Evolutionary conservation across 331 rosid genomes (phyloP).

Genomic region (Saraca asoca): DNA sequence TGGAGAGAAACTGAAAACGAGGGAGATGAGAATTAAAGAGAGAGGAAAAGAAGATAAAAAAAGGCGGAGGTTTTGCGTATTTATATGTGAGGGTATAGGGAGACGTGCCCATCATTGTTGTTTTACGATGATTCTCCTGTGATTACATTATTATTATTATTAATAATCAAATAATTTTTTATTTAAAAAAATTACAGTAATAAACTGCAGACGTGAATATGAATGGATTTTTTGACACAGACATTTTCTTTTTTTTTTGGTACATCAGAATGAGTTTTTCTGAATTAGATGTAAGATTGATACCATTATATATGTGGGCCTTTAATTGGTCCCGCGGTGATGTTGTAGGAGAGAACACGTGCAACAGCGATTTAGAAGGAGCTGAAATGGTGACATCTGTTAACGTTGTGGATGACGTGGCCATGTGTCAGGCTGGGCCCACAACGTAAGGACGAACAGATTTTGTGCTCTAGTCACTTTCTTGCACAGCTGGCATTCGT

Average conservation of each 20-base stretch:
- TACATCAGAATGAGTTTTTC: too few relatives aligned
- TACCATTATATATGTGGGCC: too few relatives aligned
- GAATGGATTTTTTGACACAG: too few relatives aligned
- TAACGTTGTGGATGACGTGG: not conserved
- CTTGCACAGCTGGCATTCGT: conserved; percentile 28
- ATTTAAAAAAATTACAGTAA: not conserved
- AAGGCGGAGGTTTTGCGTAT: conserved; percentile 28
- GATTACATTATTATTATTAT: not conserved
- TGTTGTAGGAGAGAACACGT: conserved; percentile 10
- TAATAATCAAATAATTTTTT: too few relatives aligned
- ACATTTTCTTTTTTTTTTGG: too few relatives aligned
- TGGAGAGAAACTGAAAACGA: conserved; percentile 20
- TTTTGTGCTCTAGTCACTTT: conserved; percentile 23
- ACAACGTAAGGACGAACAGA: not conserved
- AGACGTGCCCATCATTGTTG: conserved; percentile 37
- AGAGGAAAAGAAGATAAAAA: conserved; percentile 13
- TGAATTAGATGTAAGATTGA: too few relatives aligned
- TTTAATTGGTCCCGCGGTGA: not conserved
- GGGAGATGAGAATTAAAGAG: not conserved
- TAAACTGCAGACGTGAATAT: not conserved
- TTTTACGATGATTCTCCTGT: conserved; percentile 32
- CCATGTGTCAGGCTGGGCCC: conserved; percentile 18
- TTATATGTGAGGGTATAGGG: conserved; percentile 40
- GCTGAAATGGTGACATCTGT: conserved; percentile 19
- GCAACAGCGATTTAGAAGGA: not conserved